phyloP scores from a whole-genome alignment of 108 stramenopile genomes.

The Schizochytrium sp. region DNA sequence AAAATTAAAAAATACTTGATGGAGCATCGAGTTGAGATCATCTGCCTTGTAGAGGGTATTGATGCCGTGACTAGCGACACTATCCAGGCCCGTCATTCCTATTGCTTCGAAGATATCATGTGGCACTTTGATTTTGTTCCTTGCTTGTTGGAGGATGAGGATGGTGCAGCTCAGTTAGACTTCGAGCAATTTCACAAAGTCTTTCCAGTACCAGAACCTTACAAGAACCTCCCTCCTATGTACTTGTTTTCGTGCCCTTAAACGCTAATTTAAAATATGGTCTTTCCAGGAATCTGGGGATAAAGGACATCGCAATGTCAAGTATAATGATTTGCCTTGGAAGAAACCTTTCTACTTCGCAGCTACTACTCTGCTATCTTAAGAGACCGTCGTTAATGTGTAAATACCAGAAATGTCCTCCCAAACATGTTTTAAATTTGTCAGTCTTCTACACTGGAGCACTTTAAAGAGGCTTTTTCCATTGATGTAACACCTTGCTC shows the following conservation, averaged over 20 bases:
- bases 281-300: too few species aligned
- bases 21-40: slow-evolving; percentile 88
- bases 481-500: too few species aligned
- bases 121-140: slow-evolving; percentile 88
- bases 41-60: slow-evolving; percentile 94
- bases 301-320: too few species aligned
- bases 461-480: too few species aligned
- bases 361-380: too few species aligned
- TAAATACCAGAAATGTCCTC: too few species aligned
- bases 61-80: slow-evolving; percentile 88
- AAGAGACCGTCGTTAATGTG: too few species aligned
- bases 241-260: slow-evolving; percentile 24
- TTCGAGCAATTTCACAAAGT: slow-evolving; percentile 73
- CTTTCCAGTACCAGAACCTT: slow-evolving; percentile 47
- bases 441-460: too few species aligned
- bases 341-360: too few species aligned
- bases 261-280: background rate
- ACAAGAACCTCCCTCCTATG: slow-evolving; percentile 39
- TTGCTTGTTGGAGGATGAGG: slow-evolving; percentile 78
- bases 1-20: slow-evolving; percentile 18
- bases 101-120: slow-evolving; percentile 82
- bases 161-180: slow-evolving; percentile 70
- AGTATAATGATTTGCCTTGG: too few species aligned
- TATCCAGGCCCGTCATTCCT: slow-evolving; percentile 92
- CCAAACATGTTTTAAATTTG: too few species aligned